Percentiles rank a stretch among this genome's conserved stretches.
Conservation (phyloP, 345 rosid genomes). For the Gossypium turneri region DNA sequence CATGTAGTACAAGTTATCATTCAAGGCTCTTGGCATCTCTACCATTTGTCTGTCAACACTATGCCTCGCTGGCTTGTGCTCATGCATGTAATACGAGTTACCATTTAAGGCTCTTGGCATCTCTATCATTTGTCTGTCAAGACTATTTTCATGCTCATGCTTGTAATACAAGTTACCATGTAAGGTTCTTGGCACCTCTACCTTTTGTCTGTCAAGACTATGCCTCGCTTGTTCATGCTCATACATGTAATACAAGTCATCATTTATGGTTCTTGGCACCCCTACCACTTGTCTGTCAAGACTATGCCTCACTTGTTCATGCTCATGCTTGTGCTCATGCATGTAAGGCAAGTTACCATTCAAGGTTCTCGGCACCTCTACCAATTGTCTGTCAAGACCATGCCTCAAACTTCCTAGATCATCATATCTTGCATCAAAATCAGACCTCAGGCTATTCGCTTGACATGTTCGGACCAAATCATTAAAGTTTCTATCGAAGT, state of each 20-base stretch:
- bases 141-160: background rate
- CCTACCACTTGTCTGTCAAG: background rate
- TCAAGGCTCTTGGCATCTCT: slow-evolving; percentile 8
- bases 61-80: no score
- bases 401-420: background rate
- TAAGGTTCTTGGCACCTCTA: slow-evolving; percentile 9
- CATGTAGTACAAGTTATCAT: background rate
- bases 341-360: background rate
- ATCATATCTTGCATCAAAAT: background rate
- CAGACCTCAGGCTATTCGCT: background rate
- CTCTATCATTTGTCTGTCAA: background rate
- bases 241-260: no score
- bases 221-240: no score
- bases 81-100: no score
- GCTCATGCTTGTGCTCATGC: slow-evolving; percentile 11
- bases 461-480: background rate
- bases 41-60: background rate
- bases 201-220: background rate
- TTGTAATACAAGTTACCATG: background rate
- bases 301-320: background rate
- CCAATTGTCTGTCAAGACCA: background rate
- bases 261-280: no score
- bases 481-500: background rate
- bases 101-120: no score
- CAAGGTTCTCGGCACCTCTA: slow-evolving; percentile 13